Percentiles rank a stretch among this genome's conserved stretches.
Conservation (phyloP, 805 yeast genomes). For the Wickerhamiella parazyma region DNA sequence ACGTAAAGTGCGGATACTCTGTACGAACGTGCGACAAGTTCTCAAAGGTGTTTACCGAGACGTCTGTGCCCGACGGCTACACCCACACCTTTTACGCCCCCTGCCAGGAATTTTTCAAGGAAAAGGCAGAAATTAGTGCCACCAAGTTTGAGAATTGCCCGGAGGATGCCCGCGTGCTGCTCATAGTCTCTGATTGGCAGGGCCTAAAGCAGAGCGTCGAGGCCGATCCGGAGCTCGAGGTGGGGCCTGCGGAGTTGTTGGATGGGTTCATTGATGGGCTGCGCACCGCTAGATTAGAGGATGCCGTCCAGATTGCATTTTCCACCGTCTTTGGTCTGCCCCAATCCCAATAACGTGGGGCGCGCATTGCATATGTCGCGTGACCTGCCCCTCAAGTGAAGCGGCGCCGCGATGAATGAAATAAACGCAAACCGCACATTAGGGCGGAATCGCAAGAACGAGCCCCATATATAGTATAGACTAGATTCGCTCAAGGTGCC, state of each 20-base stretch:
- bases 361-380: neutral
- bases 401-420: too few relatives aligned
- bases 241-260: constrained; percentile 47
- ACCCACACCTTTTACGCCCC: constrained; percentile 50
- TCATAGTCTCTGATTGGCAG: constrained; percentile 51
- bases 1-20: constrained; percentile 48
- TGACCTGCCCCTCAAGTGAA: neutral
- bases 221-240: constrained; percentile 37
- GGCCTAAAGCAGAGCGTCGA: constrained; percentile 43
- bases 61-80: constrained; percentile 54
- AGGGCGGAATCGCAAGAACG: too few relatives aligned
- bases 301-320: constrained; percentile 41
- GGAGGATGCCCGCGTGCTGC: constrained; percentile 22
- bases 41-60: constrained; percentile 55
- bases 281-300: constrained; percentile 50
- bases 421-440: too few relatives aligned
- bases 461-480: too few relatives aligned
- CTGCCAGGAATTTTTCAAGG: constrained; percentile 47
- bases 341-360: neutral
- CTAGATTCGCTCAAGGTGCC: too few relatives aligned
- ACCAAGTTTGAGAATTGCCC: constrained; percentile 20
- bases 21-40: constrained; percentile 55
- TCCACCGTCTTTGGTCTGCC: neutral
- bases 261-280: constrained; percentile 49
- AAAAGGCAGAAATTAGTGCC: constrained; percentile 18